Conservation (phyloP, 1,284 basidiomycete species). For the Fomitopsis pinicola region DNA sequence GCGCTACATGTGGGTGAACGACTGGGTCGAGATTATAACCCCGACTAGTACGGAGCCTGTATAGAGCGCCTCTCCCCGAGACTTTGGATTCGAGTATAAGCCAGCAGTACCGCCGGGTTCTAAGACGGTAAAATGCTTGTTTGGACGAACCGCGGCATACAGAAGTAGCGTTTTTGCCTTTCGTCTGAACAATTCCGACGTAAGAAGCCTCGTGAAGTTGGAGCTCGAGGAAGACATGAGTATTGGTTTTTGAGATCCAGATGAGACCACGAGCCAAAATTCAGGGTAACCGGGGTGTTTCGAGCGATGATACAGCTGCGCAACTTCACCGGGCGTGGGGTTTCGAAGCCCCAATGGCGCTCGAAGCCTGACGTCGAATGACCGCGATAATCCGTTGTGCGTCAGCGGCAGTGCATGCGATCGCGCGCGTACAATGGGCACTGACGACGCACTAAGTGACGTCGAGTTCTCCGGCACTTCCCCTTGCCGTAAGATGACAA, state of each 20-base stretch:
- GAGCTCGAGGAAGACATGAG: background rate
- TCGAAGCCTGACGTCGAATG: background rate
- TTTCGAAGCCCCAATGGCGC: background rate
- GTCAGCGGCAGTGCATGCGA: background rate
- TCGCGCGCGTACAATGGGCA: background rate
- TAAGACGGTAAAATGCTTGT: background rate
- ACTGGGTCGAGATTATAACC: slow-evolving; percentile 45
- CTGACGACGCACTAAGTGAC: background rate
- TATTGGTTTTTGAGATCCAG: background rate
- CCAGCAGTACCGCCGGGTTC: background rate
- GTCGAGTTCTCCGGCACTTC: background rate
- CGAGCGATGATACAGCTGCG: background rate
- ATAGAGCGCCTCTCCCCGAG: background rate
- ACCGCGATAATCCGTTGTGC: background rate
- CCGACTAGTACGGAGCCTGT: background rate
- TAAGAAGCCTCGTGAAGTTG: background rate
- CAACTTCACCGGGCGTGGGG: background rate
- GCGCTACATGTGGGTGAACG: slow-evolving; percentile 91
- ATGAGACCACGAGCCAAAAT: background rate
- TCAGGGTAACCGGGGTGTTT: background rate
- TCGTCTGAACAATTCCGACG: background rate
- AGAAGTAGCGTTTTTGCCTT: background rate
- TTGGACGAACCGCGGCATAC: background rate
- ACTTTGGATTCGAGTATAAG: background rate
- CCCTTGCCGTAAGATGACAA: background rate